These are phyloP conservation scores for Ogataea degrootiae DNA, from an alignment of 805 yeast genomes.

Conservation along the genomic window DNA sequence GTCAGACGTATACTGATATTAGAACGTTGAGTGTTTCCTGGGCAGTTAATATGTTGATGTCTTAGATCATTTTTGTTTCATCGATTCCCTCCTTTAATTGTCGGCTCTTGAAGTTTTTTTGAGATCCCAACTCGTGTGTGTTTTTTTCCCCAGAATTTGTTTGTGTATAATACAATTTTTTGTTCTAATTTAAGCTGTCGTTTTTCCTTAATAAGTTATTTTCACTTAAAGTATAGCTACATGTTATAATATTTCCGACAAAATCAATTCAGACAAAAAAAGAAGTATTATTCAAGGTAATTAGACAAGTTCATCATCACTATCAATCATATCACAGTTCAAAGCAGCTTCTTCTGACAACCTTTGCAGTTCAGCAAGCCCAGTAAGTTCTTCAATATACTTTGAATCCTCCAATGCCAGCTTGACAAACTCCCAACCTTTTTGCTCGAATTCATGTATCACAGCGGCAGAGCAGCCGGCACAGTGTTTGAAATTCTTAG, in stretches of 20 bases:
- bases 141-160: too few relatives aligned
- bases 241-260: too few relatives aligned
- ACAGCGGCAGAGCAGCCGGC: conserved; percentile 79
- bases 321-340: conserved; percentile 35
- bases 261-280: too few relatives aligned
- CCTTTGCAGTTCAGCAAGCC: conserved; percentile 67
- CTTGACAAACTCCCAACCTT: conserved; percentile 81
- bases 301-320: conserved; percentile 29
- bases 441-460: conserved; percentile 40
- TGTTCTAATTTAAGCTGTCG: background rate
- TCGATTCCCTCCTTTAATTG: too few relatives aligned
- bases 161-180: too few relatives aligned
- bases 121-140: background rate
- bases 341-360: conserved; percentile 55
- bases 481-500: conserved; percentile 73
- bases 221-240: too few relatives aligned
- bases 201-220: background rate
- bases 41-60: conserved; percentile 84
- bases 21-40: conserved; percentile 86
- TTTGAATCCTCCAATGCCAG: conserved; percentile 60
- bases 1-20: conserved; percentile 93
- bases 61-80: conserved; percentile 27
- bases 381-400: conserved; percentile 74
- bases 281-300: too few relatives aligned
- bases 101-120: too few relatives aligned